These are phyloP conservation scores for Puya raimondii DNA, from an alignment of 176 grass and related monocot species.

Conservation along the genomic window DNA sequence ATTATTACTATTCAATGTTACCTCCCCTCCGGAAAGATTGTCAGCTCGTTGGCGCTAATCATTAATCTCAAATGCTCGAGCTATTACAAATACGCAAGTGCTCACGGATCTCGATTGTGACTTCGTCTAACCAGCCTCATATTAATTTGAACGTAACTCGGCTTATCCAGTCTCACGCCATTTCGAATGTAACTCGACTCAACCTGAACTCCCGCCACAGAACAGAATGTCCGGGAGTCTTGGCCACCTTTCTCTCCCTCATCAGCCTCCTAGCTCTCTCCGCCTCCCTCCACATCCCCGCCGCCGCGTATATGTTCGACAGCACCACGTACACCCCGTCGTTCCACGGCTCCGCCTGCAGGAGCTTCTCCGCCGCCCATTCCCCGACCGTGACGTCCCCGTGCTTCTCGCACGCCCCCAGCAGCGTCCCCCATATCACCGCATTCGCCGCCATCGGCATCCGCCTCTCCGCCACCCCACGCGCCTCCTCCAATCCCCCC, in stretches of 20 bases:
- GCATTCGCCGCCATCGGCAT: conserved; percentile 39
- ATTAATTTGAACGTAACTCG: too few relatives aligned
- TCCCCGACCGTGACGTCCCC: conserved; percentile 23
- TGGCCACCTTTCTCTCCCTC: conserved; percentile 25
- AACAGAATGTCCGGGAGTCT: conserved; percentile 26
- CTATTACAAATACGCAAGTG: too few relatives aligned
- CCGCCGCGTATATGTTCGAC: conserved; percentile 31
- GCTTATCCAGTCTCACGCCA: too few relatives aligned
- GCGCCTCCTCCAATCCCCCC: conserved; percentile 26
- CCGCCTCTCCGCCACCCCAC: conserved; percentile 24
- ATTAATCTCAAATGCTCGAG: too few relatives aligned
- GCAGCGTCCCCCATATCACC: conserved; percentile 42
- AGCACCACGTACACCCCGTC: conserved; percentile 42
- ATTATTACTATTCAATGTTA: too few relatives aligned
- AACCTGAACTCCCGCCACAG: too few relatives aligned
- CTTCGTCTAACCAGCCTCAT: too few relatives aligned
- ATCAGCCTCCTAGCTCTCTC: conserved; percentile 37
- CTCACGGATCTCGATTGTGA: too few relatives aligned
- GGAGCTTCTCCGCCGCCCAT: conserved; percentile 16
- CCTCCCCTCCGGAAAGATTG: too few relatives aligned
- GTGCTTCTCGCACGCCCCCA: conserved; percentile 41
- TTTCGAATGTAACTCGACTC: too few relatives aligned
- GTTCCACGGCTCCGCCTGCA: conserved; percentile 37
- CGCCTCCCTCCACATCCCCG: conserved; percentile 28
- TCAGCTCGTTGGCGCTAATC: too few relatives aligned